Conservation (phyloP, 2,329 filamentous ascomycete genomes). For the Clarireedia paspali region DNA sequence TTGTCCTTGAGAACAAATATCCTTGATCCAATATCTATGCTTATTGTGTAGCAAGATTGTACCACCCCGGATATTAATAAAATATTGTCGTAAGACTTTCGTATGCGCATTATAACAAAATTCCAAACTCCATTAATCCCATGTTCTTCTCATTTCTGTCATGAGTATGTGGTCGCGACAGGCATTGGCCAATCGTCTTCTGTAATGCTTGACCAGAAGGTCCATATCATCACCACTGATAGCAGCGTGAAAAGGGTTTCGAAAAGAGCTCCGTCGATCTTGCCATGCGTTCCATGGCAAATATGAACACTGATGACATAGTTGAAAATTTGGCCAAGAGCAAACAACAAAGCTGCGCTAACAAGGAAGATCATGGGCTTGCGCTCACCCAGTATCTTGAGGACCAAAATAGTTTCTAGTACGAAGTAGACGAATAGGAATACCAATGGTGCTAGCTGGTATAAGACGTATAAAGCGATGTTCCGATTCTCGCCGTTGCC, state of each 20-base stretch:
- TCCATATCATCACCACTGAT: slow-evolving; percentile 76
- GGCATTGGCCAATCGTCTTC: slow-evolving; percentile 91
- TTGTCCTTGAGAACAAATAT: slow-evolving; percentile 2
- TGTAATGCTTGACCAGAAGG: slow-evolving; percentile 98
- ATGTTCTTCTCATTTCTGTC: slow-evolving; percentile 12
- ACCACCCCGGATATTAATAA: slow-evolving; percentile 18
- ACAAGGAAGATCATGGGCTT: slow-evolving; percentile 88
- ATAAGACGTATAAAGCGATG: slow-evolving; percentile 87
- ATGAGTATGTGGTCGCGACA: slow-evolving; percentile 27
- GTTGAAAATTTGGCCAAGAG: slow-evolving; percentile 90
- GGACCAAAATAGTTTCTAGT: slow-evolving; percentile 74
- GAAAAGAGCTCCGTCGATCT: slow-evolving; percentile 89
- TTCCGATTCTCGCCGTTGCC: slow-evolving; percentile 46
- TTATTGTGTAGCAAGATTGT: slow-evolving; percentile 17
- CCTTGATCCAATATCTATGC: slow-evolving; percentile 12
- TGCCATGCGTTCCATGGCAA: slow-evolving; percentile 72
- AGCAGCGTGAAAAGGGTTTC: slow-evolving; percentile 87
- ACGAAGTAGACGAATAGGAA: slow-evolving; percentile 85
- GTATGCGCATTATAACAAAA: slow-evolving; percentile 20
- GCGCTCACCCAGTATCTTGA: slow-evolving; percentile 77
- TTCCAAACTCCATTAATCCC: slow-evolving; percentile 24
- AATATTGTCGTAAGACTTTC: slow-evolving; percentile 24
- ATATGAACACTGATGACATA: slow-evolving; percentile 89
- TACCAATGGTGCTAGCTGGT: slow-evolving; percentile 80
- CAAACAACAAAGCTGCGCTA: slow-evolving; percentile 72